Conservation (phyloP, 768 basidiomycete species). For the Gyrodon lividus region DNA sequence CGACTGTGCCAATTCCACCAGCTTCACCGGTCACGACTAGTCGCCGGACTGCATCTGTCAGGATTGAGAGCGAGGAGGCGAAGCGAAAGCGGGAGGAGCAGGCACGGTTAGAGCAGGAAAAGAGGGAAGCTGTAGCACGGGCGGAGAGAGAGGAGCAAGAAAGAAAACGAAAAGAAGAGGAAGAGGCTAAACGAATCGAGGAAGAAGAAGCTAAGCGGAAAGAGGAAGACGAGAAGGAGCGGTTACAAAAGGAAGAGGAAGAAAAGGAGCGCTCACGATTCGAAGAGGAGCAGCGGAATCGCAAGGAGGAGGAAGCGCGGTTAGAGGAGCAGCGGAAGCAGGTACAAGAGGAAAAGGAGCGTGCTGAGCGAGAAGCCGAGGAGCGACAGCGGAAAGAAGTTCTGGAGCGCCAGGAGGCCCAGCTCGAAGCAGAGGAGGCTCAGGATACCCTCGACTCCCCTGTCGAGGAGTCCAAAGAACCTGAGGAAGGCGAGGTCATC, state of each 20-base stretch:
- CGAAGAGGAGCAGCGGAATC: conserved; percentile 38
- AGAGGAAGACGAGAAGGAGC: conserved; percentile 43
- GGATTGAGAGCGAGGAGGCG: conserved; percentile 65
- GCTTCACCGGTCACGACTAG: conserved; percentile 30
- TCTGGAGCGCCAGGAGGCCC: conserved; percentile 19
- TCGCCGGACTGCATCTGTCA: conserved; percentile 39
- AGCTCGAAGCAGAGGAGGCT: conserved; percentile 38
- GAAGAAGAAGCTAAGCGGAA: conserved; percentile 37
- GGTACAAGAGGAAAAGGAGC: conserved; percentile 39
- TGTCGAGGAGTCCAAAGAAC: conserved; percentile 46
- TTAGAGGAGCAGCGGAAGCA: conserved; percentile 33
- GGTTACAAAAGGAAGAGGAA: conserved; percentile 35
- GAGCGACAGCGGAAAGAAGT: conserved; percentile 30
- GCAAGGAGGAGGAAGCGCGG: conserved; percentile 21
- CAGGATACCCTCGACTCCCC: conserved; percentile 35
- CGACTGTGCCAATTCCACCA: conserved; percentile 40
- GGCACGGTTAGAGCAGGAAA: conserved; percentile 40
- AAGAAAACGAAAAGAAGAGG: conserved; percentile 23
- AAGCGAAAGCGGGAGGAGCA: conserved; percentile 48
- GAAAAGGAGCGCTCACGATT: conserved; percentile 36
- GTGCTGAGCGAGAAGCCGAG: conserved; percentile 34
- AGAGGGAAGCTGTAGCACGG: conserved; percentile 38
- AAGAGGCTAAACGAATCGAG: conserved; percentile 39
- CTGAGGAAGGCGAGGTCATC: conserved; percentile 38
- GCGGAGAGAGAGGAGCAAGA: conserved; percentile 31